A percentile compares a stretch with the other conserved stretches of the same genome.
Conservation (phyloP, 768 basidiomycete genomes). For the Suillus subaureus region DNA sequence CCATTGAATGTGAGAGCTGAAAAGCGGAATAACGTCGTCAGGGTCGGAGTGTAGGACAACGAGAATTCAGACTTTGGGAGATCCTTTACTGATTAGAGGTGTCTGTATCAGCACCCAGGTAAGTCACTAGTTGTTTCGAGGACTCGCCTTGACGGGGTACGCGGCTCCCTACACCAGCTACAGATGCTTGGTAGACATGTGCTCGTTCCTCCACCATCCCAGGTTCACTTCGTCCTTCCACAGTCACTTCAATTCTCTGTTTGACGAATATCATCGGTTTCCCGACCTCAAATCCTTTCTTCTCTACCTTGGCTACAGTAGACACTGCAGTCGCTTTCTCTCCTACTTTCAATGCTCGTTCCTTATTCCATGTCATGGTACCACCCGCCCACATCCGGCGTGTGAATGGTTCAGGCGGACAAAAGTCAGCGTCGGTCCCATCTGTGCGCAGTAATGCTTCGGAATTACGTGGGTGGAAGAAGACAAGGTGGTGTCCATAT, state of each 20-base stretch:
- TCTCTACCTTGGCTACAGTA: conserved; percentile 52
- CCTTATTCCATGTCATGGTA: conserved; percentile 59
- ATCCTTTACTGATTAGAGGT: conserved; percentile 43
- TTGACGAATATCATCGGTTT: conserved; percentile 78
- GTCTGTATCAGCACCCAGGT: conserved; percentile 1
- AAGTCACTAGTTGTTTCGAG: neutral
- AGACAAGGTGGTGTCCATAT: conserved; percentile 71
- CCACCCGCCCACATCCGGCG: conserved; percentile 86
- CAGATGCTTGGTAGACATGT: conserved; percentile 63
- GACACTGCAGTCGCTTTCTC: conserved; percentile 50
- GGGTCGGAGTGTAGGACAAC: conserved; percentile 65
- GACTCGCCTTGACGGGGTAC: conserved; percentile 46
- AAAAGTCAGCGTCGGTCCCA: conserved; percentile 72
- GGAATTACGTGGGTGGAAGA: conserved; percentile 70
- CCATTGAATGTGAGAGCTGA: conserved; percentile 87
- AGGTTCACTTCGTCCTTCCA: conserved; percentile 44
- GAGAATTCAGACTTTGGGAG: conserved; percentile 59
- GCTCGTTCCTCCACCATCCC: conserved; percentile 64
- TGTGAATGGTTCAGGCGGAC: conserved; percentile 72
- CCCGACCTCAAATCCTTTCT: conserved; percentile 61
- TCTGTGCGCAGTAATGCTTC: conserved; percentile 61
- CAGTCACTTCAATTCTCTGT: conserved; percentile 57
- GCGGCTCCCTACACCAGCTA: conserved; percentile 28
- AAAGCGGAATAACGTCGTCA: conserved; percentile 80
- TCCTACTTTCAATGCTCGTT: conserved; percentile 54